Conservation (phyloP, 2,329 filamentous ascomycete species). For the Talaromyces sp. region DNA sequence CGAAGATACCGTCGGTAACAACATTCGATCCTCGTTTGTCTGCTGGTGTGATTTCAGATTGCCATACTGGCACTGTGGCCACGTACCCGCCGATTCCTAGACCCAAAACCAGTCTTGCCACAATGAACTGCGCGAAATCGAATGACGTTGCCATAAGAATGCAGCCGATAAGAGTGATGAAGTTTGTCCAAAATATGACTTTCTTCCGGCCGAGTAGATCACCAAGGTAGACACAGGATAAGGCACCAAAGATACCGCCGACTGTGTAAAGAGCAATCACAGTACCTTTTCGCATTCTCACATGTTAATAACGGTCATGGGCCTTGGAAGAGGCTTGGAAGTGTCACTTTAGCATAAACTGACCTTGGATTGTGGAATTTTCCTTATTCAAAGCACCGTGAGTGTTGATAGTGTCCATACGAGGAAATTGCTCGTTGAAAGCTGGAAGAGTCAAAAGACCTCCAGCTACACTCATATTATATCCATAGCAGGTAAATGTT, state of each 20-base stretch:
- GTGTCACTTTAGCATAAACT: slow-evolving; percentile 1
- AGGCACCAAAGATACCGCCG: slow-evolving; percentile 51
- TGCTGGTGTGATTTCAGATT: slow-evolving; percentile 38
- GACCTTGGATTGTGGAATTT: slow-evolving; percentile 48
- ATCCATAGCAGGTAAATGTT: slow-evolving; percentile 55
- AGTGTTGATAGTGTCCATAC: slow-evolving; percentile 52
- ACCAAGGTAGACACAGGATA: slow-evolving; percentile 50
- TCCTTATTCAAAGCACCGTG: slow-evolving; percentile 45
- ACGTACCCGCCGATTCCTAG: slow-evolving; percentile 49
- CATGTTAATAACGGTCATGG: background rate
- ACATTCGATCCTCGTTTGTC: slow-evolving; percentile 54
- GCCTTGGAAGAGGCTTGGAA: background rate
- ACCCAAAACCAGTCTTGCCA: slow-evolving; percentile 50
- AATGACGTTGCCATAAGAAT: slow-evolving; percentile 50
- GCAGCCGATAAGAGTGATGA: slow-evolving; percentile 48
- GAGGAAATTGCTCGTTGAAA: slow-evolving; percentile 46
- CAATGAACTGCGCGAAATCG: slow-evolving; percentile 48
- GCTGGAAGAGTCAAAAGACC: slow-evolving; percentile 43
- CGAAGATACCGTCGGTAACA: slow-evolving; percentile 54
- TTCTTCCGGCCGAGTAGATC: slow-evolving; percentile 51
- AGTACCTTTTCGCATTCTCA: slow-evolving; percentile 33
- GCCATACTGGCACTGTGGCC: slow-evolving; percentile 53
- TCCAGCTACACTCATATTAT: slow-evolving; percentile 55
- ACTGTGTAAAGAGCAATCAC: slow-evolving; percentile 51
- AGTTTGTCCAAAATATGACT: slow-evolving; percentile 47